These are phyloP conservation scores for Botrytis fabae DNA, from an alignment of 2,329 filamentous ascomycete species.

Conservation along the genomic window DNA sequence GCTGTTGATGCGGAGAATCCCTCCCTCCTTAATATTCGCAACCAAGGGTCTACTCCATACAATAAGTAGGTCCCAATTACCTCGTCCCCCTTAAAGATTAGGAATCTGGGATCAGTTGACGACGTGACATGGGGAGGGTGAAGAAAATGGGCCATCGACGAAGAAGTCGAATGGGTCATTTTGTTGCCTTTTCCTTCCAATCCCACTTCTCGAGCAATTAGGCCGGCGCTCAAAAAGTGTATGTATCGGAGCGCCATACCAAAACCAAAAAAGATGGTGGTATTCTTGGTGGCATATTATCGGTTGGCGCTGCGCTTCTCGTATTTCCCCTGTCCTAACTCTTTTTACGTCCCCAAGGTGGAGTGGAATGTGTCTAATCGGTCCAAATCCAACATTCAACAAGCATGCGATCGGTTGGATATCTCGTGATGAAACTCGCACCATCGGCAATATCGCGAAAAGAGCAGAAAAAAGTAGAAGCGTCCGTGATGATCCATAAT, in stretches of 20 bases:
- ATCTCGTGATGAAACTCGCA: constrained; percentile 11
- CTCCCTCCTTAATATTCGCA: neutral
- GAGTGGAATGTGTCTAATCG: neutral
- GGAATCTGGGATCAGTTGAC: neutral
- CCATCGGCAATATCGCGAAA: neutral
- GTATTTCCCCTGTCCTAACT: constrained; percentile 1
- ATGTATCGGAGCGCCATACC: constrained; percentile 1
- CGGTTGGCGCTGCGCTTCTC: neutral
- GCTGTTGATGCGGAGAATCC: constrained; percentile 15
- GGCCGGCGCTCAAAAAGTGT: neutral
- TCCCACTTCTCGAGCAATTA: neutral
- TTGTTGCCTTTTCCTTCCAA: neutral
- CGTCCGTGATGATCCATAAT: neutral
- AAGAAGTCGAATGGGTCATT: neutral
- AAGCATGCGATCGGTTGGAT: neutral
- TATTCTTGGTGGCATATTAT: constrained; percentile 8
- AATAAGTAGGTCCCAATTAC: neutral
- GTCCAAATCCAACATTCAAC: neutral
- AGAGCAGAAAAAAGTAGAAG: no score
- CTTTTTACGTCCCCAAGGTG: neutral
- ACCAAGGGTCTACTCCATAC: constrained; percentile 2
- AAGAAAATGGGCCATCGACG: neutral
- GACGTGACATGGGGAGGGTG: neutral
- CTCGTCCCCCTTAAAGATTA: neutral
- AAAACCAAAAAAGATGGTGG: neutral